These are phyloP conservation scores for Dipteronia dyeriana DNA, from an alignment of 345 rosid species.

Conservation along the genomic window DNA sequence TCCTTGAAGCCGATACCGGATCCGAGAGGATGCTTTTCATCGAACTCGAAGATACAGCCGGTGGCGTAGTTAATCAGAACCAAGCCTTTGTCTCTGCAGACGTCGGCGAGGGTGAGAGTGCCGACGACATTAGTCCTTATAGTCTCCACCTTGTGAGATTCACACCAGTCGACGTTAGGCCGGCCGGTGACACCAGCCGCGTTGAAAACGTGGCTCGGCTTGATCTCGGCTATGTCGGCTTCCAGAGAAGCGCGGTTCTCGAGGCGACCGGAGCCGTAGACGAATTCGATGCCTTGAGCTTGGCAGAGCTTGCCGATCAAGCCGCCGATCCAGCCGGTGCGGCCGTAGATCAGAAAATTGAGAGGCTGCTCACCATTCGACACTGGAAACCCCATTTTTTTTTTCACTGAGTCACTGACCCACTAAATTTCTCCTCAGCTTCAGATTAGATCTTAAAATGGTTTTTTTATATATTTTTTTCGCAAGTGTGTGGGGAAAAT, in stretches of 20 bases:
- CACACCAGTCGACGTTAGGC: slow-evolving; percentile 97
- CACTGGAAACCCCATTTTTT: slow-evolving; percentile 47
- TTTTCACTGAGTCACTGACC: no score
- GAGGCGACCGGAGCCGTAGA: slow-evolving; percentile 83
- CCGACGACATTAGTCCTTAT: slow-evolving; percentile 84
- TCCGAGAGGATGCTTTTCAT: slow-evolving; percentile 60
- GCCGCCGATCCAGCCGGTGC: slow-evolving; percentile 96
- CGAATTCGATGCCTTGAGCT: slow-evolving; percentile 58
- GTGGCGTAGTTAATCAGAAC: slow-evolving; percentile 80
- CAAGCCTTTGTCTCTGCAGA: slow-evolving; percentile 72
- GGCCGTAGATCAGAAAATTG: slow-evolving; percentile 87
- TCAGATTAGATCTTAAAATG: no score
- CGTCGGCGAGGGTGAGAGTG: slow-evolving; percentile 82
- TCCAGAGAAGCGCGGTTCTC: slow-evolving; percentile 69
- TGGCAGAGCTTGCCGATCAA: slow-evolving; percentile 73
- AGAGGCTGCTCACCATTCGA: slow-evolving; percentile 47
- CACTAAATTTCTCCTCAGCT: no score
- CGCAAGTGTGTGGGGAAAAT: no score
- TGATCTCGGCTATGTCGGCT: slow-evolving; percentile 57
- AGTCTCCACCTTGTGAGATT: slow-evolving; percentile 90
- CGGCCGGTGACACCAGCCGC: slow-evolving; percentile 96
- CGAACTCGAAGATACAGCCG: slow-evolving; percentile 92
- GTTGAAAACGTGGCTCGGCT: slow-evolving; percentile 86
- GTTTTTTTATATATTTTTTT: no score
- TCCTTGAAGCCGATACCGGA: slow-evolving; percentile 91